Percentiles rank a stretch among this genome's conserved stretches.
These are phyloP conservation scores for Podospora bellae-mahoneyi DNA, from an alignment of 495 filamentous ascomycete genomes.

Conservation along the genomic window DNA sequence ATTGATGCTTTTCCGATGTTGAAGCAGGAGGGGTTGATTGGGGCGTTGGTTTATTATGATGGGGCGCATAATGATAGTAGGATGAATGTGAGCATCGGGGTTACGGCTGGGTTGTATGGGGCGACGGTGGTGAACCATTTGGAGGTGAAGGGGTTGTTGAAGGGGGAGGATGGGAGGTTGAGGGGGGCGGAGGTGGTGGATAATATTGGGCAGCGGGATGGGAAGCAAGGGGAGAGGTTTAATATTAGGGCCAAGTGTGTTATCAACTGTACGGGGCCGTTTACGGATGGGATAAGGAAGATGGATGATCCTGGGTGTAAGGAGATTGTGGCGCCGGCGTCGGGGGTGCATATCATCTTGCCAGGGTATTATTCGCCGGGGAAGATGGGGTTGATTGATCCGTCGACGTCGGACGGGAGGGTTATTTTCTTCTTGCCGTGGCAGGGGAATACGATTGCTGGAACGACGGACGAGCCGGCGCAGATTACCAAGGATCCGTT, in stretches of 20 bases:
- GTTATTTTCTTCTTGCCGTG: conserved; percentile 99
- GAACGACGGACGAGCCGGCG: conserved; percentile 91
- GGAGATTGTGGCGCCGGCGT: conserved; percentile 90
- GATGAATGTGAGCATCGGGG: conserved; percentile 95
- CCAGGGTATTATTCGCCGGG: conserved; percentile 93
- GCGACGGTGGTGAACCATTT: conserved; percentile 89
- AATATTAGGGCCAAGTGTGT: conserved; percentile 81
- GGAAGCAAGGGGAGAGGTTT: conserved; percentile 56
- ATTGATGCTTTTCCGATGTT: conserved; percentile 98
- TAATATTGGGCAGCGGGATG: conserved; percentile 56
- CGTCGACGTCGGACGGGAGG: conserved; percentile 87
- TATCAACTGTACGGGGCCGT: conserved; percentile 96
- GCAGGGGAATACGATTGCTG: conserved; percentile 98
- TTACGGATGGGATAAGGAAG: conserved; percentile 89
- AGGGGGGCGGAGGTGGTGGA: conserved; percentile 79
- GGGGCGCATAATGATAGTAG: conserved; percentile 97
- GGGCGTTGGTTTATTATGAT: conserved; percentile 96
- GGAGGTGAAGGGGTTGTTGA: conserved; percentile 80
- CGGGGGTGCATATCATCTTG: conserved; percentile 91
- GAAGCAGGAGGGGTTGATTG: conserved; percentile 77
- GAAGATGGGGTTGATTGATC: conserved; percentile 96
- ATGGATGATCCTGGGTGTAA: conserved; percentile 70
- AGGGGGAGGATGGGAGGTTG: conserved; percentile 74
- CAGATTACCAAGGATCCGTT: conserved; percentile 76
- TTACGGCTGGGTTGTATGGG: conserved; percentile 93